These are phyloP conservation scores for Salicornia ramosissima DNA, from an alignment of 148 eudicot species.

Conservation along the genomic window DNA sequence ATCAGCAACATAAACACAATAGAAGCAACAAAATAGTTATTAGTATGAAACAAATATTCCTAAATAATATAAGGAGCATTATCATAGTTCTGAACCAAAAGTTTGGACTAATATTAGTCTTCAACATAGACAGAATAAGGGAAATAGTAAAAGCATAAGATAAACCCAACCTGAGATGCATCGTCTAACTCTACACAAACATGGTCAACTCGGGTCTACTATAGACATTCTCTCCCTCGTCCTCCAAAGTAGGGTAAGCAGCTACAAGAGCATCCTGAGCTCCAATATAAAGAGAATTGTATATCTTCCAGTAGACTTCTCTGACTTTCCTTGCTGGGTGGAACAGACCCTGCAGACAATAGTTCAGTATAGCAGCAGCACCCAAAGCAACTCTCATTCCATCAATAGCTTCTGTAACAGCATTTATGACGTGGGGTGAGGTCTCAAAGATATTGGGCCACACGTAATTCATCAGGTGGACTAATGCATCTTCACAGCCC, in stretches of 20 bases:
- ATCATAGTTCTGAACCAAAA: not conserved
- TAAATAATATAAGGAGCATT: no score
- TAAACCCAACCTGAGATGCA: not conserved
- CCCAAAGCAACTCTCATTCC: constrained; percentile 96
- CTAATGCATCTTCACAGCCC: constrained; percentile 89
- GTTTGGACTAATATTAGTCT: not conserved
- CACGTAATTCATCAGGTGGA: constrained; percentile 73
- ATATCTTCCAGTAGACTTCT: constrained; percentile 96
- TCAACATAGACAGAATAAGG: not conserved
- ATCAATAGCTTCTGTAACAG: constrained; percentile 91
- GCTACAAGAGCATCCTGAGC: constrained; percentile 89
- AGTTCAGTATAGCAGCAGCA: constrained; percentile 75
- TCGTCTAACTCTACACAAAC: constrained; percentile 38
- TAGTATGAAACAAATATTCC: no score
- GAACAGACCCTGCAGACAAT: constrained; percentile 85
- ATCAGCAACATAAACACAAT: no score
- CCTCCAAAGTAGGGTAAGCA: constrained; percentile 74
- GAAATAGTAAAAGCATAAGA: not conserved
- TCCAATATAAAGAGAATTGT: constrained; percentile 86
- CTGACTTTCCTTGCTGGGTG: constrained; percentile 95
- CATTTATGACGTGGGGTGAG: constrained; percentile 91
- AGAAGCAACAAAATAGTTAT: no score
- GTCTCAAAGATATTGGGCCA: constrained; percentile 98
- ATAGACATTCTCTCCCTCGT: constrained; percentile 59
- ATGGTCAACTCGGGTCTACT: constrained; percentile 76